A percentile compares a stretch with the other conserved stretches of the same genome.
Conservation (phyloP, 768 basidiomycete genomes). For the Tephrocybe rancida region DNA sequence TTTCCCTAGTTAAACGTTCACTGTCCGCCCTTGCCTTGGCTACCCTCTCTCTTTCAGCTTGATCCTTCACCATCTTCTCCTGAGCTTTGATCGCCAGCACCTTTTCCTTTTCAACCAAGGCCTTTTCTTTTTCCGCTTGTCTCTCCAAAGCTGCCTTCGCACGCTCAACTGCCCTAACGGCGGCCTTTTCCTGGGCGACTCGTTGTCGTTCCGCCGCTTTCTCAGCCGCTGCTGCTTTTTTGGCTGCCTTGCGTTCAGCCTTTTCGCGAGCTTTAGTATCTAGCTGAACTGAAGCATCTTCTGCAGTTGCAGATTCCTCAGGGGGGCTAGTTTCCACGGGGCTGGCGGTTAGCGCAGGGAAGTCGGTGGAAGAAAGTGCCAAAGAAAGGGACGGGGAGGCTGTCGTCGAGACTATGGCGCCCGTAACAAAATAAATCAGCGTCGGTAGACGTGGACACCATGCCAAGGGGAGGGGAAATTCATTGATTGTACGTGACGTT, state of each 20-base stretch:
- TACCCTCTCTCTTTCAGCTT: slow-evolving; percentile 37
- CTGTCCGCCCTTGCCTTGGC: slow-evolving; percentile 24
- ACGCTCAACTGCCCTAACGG: slow-evolving; percentile 54
- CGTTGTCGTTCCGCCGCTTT: slow-evolving; percentile 64
- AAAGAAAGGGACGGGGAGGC: slow-evolving; percentile 53
- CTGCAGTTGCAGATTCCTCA: slow-evolving; percentile 32
- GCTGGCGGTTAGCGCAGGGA: slow-evolving; percentile 64
- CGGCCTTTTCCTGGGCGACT: slow-evolving; percentile 59
- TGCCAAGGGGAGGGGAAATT: slow-evolving; percentile 49
- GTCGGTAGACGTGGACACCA: slow-evolving; percentile 53
- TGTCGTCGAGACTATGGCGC: slow-evolving; percentile 41
- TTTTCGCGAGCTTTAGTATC: slow-evolving; percentile 53
- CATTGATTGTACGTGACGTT: slow-evolving; percentile 28
- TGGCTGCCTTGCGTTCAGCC: slow-evolving; percentile 63
- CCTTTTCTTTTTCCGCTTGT: slow-evolving; percentile 53
- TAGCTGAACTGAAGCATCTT: slow-evolving; percentile 29
- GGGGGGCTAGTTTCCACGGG: slow-evolving; percentile 30
- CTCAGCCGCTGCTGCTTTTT: slow-evolving; percentile 63
- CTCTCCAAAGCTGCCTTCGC: slow-evolving; percentile 56
- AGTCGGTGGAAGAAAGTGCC: slow-evolving; percentile 69
- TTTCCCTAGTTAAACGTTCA: slow-evolving; percentile 34
- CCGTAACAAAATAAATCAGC: slow-evolving; percentile 48
- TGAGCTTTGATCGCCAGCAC: slow-evolving; percentile 38
- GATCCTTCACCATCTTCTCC: slow-evolving; percentile 32
- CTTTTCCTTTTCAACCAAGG: slow-evolving; percentile 48